A percentile compares a stretch with the other conserved stretches of the same genome.
Conservation (phyloP, 2,329 filamentous ascomycete genomes). For the Aotearoamyces nothofagi region DNA sequence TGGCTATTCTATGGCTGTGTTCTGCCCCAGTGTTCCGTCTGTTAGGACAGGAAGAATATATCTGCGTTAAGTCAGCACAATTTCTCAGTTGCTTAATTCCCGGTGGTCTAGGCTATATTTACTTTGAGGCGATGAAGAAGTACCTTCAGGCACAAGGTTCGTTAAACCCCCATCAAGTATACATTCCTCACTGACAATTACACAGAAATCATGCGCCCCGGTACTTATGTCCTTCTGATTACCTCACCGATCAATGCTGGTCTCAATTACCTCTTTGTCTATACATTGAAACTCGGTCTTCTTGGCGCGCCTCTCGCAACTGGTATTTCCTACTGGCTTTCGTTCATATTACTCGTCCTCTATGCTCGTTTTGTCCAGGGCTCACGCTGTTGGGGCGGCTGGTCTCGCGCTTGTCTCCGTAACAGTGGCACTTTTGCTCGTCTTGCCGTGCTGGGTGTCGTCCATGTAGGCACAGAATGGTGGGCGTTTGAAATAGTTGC, state of each 20-base stretch:
- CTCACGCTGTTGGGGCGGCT: constrained; percentile 67
- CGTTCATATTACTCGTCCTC: constrained; percentile 58
- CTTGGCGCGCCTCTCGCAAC: constrained; percentile 72
- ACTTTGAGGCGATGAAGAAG: constrained; percentile 77
- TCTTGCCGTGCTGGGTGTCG: constrained; percentile 59
- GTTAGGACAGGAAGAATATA: constrained; percentile 64
- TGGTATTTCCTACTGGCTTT: constrained; percentile 74
- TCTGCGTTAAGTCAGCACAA: constrained; percentile 56
- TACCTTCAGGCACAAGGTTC: constrained; percentile 78
- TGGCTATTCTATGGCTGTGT: constrained; percentile 59
- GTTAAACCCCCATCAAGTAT: constrained; percentile 25
- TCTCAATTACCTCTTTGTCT: constrained; percentile 69
- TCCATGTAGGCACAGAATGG: constrained; percentile 85
- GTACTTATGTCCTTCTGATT: constrained; percentile 68
- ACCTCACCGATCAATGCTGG: constrained; percentile 70
- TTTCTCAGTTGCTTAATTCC: constrained; percentile 65
- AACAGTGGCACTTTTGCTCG: constrained; percentile 58
- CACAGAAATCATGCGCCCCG: constrained; percentile 55
- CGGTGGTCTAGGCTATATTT: constrained; percentile 73
- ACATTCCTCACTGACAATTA: constrained; percentile 4
- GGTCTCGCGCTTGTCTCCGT: constrained; percentile 44
- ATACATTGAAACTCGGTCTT: constrained; percentile 54
- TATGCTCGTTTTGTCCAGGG: constrained; percentile 61
- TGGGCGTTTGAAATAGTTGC: constrained; percentile 91
- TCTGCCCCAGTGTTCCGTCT: constrained; percentile 60